A percentile compares a stretch with the other conserved stretches of the same genome.
Conservation (phyloP, 2,329 filamentous ascomycete genomes). For the Thielaviopsis cerberus region DNA sequence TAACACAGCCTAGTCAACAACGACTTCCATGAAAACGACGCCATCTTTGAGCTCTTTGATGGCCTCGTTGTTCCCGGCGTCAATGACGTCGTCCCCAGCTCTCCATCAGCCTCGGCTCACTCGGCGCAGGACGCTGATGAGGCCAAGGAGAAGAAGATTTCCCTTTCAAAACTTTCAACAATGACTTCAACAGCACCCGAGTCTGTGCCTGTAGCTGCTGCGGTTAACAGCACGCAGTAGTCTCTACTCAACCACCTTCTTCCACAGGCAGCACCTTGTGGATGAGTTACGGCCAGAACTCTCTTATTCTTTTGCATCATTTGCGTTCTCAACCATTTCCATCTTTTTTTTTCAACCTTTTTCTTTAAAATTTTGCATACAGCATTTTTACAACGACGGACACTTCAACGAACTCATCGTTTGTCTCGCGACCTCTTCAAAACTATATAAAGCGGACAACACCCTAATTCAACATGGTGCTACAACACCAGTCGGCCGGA, state of each 20-base stretch:
- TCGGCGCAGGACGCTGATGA: conserved; percentile 7
- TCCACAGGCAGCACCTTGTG: background rate
- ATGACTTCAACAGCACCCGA: background rate
- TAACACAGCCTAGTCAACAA: conserved; percentile 55
- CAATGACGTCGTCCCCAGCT: conserved; percentile 20
- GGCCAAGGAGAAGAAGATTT: background rate
- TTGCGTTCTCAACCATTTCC: conserved; percentile 7
- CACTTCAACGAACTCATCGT: background rate
- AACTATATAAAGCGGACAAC: background rate
- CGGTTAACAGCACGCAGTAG: conserved; percentile 10
- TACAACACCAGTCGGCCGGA: background rate
- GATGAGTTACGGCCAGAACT: background rate
- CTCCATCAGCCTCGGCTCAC: conserved; percentile 3
- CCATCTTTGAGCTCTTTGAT: conserved; percentile 73
- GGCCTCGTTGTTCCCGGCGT: conserved; percentile 52
- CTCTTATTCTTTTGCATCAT: background rate
- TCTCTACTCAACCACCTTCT: background rate
- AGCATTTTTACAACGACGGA: background rate
- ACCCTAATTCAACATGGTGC: conserved; percentile 10
- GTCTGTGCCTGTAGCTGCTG: conserved; percentile 1
- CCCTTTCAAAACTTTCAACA: background rate
- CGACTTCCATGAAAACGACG: conserved; percentile 72
- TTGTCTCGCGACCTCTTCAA: background rate
- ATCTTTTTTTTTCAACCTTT: conserved; percentile 1
- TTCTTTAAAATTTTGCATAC: background rate